Evolutionary conservation across 1,284 basidiomycete species (phyloP).

Genomic region (Sanghuangporus sanghuang): DNA sequence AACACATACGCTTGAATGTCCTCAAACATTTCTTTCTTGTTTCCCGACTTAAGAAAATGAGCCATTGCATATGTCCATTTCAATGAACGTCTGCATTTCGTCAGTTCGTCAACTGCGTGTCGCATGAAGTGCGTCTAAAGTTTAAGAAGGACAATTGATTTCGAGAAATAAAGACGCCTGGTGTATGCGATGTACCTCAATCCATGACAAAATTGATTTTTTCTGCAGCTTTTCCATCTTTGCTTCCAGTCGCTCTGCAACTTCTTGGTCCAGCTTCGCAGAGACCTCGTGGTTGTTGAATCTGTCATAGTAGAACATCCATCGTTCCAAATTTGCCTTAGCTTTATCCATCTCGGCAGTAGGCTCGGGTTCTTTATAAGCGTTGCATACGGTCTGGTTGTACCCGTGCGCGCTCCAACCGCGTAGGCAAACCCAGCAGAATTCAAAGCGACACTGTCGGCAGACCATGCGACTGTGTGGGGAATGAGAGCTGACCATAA

Average conservation of each 20-base stretch:
- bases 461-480: constrained; percentile 43
- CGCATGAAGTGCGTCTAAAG: constrained; percentile 52
- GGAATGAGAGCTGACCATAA: not conserved
- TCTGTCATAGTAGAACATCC: constrained; percentile 63
- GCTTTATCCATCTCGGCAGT: constrained; percentile 45
- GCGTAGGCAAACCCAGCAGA: constrained; percentile 70
- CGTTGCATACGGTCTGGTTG: constrained; percentile 55
- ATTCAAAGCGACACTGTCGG: constrained; percentile 56
- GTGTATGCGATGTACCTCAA: constrained; percentile 41
- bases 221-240: constrained; percentile 69
- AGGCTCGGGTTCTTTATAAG: constrained; percentile 57
- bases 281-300: constrained; percentile 69
- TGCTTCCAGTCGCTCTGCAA: constrained; percentile 56
- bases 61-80: constrained; percentile 75
- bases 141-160: not conserved
- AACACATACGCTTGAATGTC: constrained; percentile 50
- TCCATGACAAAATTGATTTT: constrained; percentile 55
- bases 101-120: constrained; percentile 54
- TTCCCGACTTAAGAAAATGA: constrained; percentile 56
- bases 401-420: constrained; percentile 65
- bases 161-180: not conserved
- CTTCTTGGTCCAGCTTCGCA: constrained; percentile 55
- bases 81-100: constrained; percentile 53
- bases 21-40: constrained; percentile 64
- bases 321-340: constrained; percentile 53